These are phyloP conservation scores for Agaricus bisporus DNA, from an alignment of 768 basidiomycete genomes.

Conservation along the genomic window DNA sequence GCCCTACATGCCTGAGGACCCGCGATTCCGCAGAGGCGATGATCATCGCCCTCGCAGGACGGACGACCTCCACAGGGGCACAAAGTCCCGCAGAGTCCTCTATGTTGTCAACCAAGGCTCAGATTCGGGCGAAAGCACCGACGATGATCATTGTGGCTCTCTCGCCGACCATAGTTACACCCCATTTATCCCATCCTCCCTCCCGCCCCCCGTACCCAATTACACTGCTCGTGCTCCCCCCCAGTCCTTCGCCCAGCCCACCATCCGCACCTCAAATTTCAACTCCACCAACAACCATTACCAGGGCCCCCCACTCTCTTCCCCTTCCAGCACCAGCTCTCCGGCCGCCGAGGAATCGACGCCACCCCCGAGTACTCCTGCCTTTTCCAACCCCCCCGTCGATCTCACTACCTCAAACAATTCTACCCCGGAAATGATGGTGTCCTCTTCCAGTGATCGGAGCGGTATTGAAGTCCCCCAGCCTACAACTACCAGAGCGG, in stretches of 20 bases:
- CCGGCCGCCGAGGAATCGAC: constrained; percentile 56
- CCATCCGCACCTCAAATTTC: constrained; percentile 22
- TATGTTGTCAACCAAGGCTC: constrained; percentile 60
- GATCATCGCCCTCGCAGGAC: too few relatives aligned
- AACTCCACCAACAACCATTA: constrained; percentile 20
- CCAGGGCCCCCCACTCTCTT: constrained; percentile 52
- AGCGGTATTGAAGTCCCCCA: constrained; percentile 6
- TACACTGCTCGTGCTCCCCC: constrained; percentile 12
- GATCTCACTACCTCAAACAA: constrained; percentile 2
- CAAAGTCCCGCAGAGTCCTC: constrained; percentile 31
- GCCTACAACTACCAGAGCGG: constrained; percentile 21
- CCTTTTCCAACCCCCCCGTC: constrained; percentile 31
- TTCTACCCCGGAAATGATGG: constrained; percentile 3
- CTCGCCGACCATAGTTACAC: constrained; percentile 9
- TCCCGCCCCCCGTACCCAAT: constrained; percentile 12
- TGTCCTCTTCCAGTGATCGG: constrained; percentile 9
- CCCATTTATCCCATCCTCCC: constrained; percentile 10
- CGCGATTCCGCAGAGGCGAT: constrained; percentile 17
- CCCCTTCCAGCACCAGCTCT: constrained; percentile 65
- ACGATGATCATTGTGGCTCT: constrained; percentile 17
- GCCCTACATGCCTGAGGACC: constrained; percentile 56
- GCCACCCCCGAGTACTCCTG: constrained; percentile 68
- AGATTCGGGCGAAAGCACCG: constrained; percentile 27
- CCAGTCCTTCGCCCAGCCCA: constrained; percentile 17
- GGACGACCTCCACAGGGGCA: background rate